These are phyloP conservation scores for Medicago lupulina DNA, from an alignment of 306 rosid genomes.

Conservation along the genomic window DNA sequence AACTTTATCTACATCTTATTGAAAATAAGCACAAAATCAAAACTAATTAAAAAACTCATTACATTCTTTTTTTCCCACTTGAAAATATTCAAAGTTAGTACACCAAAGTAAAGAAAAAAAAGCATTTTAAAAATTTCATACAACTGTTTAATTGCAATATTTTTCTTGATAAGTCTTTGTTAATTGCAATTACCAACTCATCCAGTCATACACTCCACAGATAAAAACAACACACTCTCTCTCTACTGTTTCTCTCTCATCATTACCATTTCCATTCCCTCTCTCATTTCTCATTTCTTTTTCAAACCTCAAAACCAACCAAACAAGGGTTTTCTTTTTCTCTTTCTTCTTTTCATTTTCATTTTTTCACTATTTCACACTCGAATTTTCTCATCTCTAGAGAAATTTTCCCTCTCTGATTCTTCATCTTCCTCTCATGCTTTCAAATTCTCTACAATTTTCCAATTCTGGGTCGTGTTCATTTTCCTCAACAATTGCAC, in stretches of 20 bases:
- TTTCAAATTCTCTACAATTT: constrained; percentile 36
- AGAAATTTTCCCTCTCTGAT: not conserved
- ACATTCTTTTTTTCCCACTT: not conserved
- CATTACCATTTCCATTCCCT: constrained; percentile 37
- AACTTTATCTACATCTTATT: too few relatives aligned
- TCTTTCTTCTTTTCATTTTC: not conserved
- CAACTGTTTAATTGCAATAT: constrained; percentile 6
- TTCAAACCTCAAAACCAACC: constrained; percentile 45
- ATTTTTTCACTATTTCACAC: constrained; percentile 16
- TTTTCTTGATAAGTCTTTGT: not conserved
- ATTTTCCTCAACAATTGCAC: constrained; percentile 12
- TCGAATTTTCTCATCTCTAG: constrained; percentile 34
- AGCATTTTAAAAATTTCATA: not conserved
- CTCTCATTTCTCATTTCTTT: constrained; percentile 37
- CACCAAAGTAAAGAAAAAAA: not conserved
- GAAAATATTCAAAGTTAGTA: not conserved
- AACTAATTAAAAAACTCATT: not conserved
- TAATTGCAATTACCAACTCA: constrained; percentile 10
- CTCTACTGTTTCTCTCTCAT: constrained; percentile 23
- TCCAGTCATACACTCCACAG: constrained; percentile 1
- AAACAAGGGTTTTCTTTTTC: constrained; percentile 30
- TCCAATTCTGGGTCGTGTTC: constrained; percentile 25
- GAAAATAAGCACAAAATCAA: too few relatives aligned
- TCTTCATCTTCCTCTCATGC: constrained; percentile 1
- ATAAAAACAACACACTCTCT: constrained; percentile 36